Percentiles rank a stretch among this genome's conserved stretches.
Evolutionary conservation across 352 stramenopile species (phyloP).

Genomic region (Blastocystis sp.): DNA sequence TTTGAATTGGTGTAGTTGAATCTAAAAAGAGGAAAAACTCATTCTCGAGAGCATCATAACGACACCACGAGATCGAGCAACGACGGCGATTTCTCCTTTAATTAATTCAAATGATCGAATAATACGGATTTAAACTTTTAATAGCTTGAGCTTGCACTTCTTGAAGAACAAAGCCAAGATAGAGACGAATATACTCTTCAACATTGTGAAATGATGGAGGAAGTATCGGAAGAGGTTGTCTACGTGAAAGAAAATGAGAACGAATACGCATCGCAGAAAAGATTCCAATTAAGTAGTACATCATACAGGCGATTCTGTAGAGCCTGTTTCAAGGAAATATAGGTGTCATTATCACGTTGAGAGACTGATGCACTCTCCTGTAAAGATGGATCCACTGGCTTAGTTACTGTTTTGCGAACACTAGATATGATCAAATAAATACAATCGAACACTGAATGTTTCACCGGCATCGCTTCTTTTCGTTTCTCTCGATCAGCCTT

Average conservation of each 20-base stretch:
- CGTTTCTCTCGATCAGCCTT: neutral
- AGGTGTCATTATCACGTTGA: neutral
- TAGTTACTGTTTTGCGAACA: neutral
- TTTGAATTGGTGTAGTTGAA: neutral
- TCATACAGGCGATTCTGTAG: conserved; percentile 33
- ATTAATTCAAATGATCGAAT: neutral
- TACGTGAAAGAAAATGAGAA: neutral
- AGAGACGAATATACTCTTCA: conserved; percentile 39
- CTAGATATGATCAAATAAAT: neutral
- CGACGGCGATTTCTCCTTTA: neutral
- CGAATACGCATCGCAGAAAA: neutral
- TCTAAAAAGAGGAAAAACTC: conserved; percentile 23
- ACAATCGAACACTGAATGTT: neutral
- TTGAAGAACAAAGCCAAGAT: conserved; percentile 24
- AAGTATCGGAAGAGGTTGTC: conserved; percentile 14
- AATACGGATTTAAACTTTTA: conserved; percentile 28
- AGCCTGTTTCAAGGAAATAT: conserved; percentile 20
- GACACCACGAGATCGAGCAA: conserved; percentile 7
- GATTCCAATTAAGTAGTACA: conserved; percentile 49
- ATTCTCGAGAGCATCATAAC: conserved; percentile 36
- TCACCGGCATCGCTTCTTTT: neutral
- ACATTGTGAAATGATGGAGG: conserved; percentile 36
- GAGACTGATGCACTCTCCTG: neutral
- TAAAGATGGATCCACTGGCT: neutral
- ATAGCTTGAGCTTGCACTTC: conserved; percentile 55